These are phyloP conservation scores for Arxiozyma slooffiae DNA, from an alignment of 1,139 yeast species.

Conservation along the genomic window DNA sequence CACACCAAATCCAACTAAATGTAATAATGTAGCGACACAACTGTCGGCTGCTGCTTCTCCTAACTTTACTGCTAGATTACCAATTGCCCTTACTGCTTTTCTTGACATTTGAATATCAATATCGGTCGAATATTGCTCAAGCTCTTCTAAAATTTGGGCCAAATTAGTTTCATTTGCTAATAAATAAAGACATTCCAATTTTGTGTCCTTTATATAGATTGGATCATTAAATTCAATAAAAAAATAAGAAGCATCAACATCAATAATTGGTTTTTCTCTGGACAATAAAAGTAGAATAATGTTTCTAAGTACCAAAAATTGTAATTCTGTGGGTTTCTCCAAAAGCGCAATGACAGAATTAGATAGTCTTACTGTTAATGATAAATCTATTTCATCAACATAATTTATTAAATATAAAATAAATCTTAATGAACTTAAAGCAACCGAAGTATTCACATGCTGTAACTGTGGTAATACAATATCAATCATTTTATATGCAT, in stretches of 20 bases:
- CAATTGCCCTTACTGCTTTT: slow-evolving; percentile 82
- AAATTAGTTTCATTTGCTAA: slow-evolving; percentile 61
- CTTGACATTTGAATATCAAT: slow-evolving; percentile 79
- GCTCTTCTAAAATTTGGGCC: slow-evolving; percentile 55
- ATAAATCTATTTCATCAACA: slow-evolving; percentile 35
- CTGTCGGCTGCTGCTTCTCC: slow-evolving; percentile 46
- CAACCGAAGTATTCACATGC: slow-evolving; percentile 77
- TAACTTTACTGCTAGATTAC: slow-evolving; percentile 74
- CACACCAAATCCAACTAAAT: slow-evolving; percentile 54
- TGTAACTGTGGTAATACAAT: slow-evolving; percentile 63
- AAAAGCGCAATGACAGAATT: slow-evolving; percentile 62
- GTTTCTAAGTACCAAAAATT: slow-evolving; percentile 72
- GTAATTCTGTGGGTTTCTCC: slow-evolving; percentile 74
- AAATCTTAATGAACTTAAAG: slow-evolving; percentile 63
- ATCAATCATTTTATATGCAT: slow-evolving; percentile 60
- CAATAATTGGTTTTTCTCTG: slow-evolving; percentile 47
- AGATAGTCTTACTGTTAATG: slow-evolving; percentile 52
- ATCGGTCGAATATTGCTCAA: slow-evolving; percentile 80
- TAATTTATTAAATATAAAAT: slow-evolving; percentile 68
- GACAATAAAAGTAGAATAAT: slow-evolving; percentile 66
- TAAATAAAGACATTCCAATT: slow-evolving; percentile 73
- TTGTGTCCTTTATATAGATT: slow-evolving; percentile 80
- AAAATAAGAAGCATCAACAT: slow-evolving; percentile 64
- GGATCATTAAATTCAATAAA: slow-evolving; percentile 82
- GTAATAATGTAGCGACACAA: slow-evolving; percentile 56